phyloP scores from a whole-genome alignment of 23 red algal species.

The Gracilariopsis chorda region DNA sequence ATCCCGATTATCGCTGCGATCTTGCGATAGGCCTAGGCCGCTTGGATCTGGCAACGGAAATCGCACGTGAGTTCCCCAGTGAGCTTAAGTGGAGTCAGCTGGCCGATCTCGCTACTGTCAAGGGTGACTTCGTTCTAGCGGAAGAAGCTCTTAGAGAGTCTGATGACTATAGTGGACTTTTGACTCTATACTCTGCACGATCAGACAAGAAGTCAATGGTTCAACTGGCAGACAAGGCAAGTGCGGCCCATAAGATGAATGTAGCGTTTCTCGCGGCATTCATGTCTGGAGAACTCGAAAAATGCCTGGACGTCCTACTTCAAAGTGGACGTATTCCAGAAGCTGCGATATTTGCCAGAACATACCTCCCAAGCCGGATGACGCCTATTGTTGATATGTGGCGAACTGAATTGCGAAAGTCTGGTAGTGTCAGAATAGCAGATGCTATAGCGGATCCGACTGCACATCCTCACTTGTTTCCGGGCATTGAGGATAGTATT shows the following conservation, averaged over 20 bases:
- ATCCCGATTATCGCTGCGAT: conserved; percentile 96
- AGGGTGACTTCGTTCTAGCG: conserved; percentile 80
- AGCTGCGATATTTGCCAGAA: conserved; percentile 92
- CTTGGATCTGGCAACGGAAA: conserved; percentile 78
- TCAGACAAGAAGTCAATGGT: conserved; percentile 69
- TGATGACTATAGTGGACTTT: conserved; percentile 80
- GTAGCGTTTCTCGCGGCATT: conserved; percentile 78
- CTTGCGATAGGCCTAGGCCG: conserved; percentile 79
- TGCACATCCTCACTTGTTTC: conserved; percentile 83
- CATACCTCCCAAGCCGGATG: conserved; percentile 73
- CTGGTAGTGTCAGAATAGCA: conserved; percentile 73
- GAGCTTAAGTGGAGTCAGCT: conserved; percentile 94
- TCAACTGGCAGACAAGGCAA: conserved; percentile 55
- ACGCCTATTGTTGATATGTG: conserved; percentile 69
- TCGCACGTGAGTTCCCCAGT: conserved; percentile 74
- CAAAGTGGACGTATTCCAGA: conserved; percentile 70
- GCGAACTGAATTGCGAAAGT: conserved; percentile 71
- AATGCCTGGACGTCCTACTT: conserved; percentile 80
- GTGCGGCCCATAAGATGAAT: conserved; percentile 76
- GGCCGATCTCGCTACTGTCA: conserved; percentile 72
- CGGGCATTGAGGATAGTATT: conserved; percentile 56
- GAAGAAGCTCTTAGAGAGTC: conserved; percentile 80
- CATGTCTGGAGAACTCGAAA: conserved; percentile 69
- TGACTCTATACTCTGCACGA: conserved; percentile 68
- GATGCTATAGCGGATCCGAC: conserved; percentile 80